Conservation (phyloP, 2,329 filamentous ascomycete genomes). For the Fusarium sublunatum region DNA sequence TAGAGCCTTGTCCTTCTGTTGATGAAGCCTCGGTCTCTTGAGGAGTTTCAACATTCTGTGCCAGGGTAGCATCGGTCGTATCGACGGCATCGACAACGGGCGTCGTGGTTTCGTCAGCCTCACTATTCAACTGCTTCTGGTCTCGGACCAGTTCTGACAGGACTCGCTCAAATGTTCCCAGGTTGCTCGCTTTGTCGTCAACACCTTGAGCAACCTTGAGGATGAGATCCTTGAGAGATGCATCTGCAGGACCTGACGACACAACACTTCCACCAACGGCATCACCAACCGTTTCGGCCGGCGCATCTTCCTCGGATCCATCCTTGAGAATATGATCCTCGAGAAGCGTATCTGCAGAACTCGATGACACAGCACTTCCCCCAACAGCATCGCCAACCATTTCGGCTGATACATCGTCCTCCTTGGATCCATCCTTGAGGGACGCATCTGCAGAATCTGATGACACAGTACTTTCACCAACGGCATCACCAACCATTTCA, state of each 20-base stretch:
- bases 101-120: conserved; percentile 14
- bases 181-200: conserved; percentile 54
- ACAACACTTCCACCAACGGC: conserved; percentile 1
- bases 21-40: background rate
- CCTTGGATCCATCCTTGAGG: background rate
- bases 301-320: background rate
- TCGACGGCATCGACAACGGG: background rate
- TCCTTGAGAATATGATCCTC: background rate
- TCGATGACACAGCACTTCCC: conserved; percentile 2
- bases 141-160: conserved; percentile 59
- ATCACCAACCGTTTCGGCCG: conserved; percentile 1
- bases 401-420: background rate
- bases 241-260: conserved; percentile 15
- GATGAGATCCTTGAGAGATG: conserved; percentile 62
- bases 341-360: too few relatives aligned
- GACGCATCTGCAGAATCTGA: background rate
- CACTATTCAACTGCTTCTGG: conserved; percentile 47
- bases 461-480: conserved; percentile 1
- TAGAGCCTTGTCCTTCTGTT: background rate
- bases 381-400: background rate
- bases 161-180: conserved; percentile 63
- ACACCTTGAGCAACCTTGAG: conserved; percentile 61
- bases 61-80: background rate
- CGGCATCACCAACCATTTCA: background rate
- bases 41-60: background rate